Conservation (phyloP, 768 basidiomycete species). For the Holtermannia corniformis region DNA sequence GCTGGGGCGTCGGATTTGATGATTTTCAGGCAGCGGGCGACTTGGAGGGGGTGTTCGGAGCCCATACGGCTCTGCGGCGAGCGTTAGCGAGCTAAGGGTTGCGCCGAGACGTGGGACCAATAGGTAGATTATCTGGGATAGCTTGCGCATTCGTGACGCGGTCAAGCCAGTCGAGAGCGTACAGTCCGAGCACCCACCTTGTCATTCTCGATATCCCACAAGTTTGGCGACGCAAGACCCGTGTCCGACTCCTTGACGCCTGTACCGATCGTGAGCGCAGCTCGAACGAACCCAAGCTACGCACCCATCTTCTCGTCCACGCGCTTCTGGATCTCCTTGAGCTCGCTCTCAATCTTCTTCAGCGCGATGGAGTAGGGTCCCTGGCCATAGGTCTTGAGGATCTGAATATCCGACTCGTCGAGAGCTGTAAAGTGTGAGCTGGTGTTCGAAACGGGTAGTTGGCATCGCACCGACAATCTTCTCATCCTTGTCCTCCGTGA, state of each 20-base stretch:
- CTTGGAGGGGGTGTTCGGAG: slow-evolving; percentile 79
- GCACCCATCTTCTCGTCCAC: slow-evolving; percentile 98
- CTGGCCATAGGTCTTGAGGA: slow-evolving; percentile 98
- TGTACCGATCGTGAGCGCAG: slow-evolving; percentile 50
- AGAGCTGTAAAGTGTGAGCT: slow-evolving; percentile 52
- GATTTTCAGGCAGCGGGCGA: slow-evolving; percentile 97
- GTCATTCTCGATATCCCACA: slow-evolving; percentile 95
- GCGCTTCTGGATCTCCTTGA: slow-evolving; percentile 90
- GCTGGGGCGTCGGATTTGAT: slow-evolving; percentile 75
- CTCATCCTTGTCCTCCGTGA: slow-evolving; percentile 73
- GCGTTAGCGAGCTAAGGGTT: no score
- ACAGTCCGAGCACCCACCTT: slow-evolving; percentile 49
- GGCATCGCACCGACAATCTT: slow-evolving; percentile 68
- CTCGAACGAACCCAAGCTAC: slow-evolving; percentile 12
- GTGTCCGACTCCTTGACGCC: slow-evolving; percentile 99
- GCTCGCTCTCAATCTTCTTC: slow-evolving; percentile 81
- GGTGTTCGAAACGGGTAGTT: neutral
- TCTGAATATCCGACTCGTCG: slow-evolving; percentile 97
- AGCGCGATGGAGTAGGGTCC: slow-evolving; percentile 86
- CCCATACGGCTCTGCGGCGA: neutral
- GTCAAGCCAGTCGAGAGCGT: no score
- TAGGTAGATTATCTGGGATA: neutral
- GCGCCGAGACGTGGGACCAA: slow-evolving; percentile 19
- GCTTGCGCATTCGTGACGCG: no score
- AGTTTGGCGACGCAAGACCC: slow-evolving; percentile 87